These are phyloP conservation scores for Prunus armeniaca DNA, from an alignment of 306 rosid genomes.

Conservation along the genomic window DNA sequence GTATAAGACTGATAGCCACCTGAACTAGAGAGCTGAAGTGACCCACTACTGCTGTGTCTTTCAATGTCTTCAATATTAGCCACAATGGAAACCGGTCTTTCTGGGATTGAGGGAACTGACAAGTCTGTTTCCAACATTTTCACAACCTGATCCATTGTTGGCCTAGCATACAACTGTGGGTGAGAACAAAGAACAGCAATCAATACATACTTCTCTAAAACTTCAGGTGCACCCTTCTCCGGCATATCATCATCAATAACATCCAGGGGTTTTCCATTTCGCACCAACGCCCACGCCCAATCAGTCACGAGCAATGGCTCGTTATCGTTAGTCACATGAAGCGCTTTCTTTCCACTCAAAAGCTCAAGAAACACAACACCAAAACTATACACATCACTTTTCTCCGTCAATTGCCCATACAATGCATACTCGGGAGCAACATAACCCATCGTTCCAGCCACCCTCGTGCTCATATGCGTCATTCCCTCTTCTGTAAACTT, in stretches of 20 bases:
- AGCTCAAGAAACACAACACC: conserved; percentile 95
- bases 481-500: conserved; percentile 86
- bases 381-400: conserved; percentile 84
- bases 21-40: conserved; percentile 51
- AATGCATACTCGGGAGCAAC: conserved; percentile 96
- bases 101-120: conserved; percentile 69
- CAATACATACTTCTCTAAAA: conserved; percentile 77
- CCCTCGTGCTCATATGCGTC: conserved; percentile 95
- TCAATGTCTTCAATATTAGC: conserved; percentile 69
- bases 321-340: conserved; percentile 38
- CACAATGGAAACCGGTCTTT: conserved; percentile 73
- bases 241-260: conserved; percentile 78
- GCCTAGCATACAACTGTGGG: conserved; percentile 92
- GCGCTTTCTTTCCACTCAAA: conserved; percentile 91
- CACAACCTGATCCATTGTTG: conserved; percentile 95
- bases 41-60: conserved; percentile 59
- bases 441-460: conserved; percentile 97
- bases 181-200: conserved; percentile 88
- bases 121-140: conserved; percentile 88
- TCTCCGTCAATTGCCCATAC: conserved; percentile 90
- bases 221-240: conserved; percentile 54
- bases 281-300: conserved; percentile 88
- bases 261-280: conserved; percentile 62
- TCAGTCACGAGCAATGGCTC: conserved; percentile 70
- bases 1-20: conserved; percentile 59